phyloP scores from a whole-genome alignment of 2,329 filamentous ascomycete genomes.

The Fusarium solani-melongenae region DNA sequence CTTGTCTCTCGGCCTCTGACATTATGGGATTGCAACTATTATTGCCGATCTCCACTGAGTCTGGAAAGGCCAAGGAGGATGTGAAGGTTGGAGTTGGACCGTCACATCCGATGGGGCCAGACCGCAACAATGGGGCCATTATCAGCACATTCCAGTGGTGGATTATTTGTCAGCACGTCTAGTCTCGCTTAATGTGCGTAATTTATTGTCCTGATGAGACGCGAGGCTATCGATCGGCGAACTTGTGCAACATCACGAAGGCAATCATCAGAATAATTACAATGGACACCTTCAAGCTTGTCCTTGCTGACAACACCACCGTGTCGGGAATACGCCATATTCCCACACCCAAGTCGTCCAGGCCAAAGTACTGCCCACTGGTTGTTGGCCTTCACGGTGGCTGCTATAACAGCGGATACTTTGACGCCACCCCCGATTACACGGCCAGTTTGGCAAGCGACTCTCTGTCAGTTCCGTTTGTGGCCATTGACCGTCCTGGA shows the following conservation, averaged over 20 bases:
- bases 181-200: not conserved
- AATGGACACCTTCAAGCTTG: conserved; percentile 31
- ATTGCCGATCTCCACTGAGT: not conserved
- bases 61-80: not conserved
- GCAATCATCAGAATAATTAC: too few relatives aligned
- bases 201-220: not conserved
- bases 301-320: conserved; percentile 13
- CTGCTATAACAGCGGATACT: conserved; percentile 34
- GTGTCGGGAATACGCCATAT: conserved; percentile 32
- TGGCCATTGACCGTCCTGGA: conserved; percentile 36
- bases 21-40: not conserved
- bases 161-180: not conserved
- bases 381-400: conserved; percentile 37
- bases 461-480: conserved; percentile 28
- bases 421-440: conserved; percentile 29
- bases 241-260: not conserved
- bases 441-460: conserved; percentile 25
- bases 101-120: not conserved
- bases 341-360: conserved; percentile 3
- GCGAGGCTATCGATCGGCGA: not conserved
- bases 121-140: not conserved
- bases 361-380: conserved; percentile 23
- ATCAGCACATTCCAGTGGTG: not conserved
- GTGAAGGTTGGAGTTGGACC: not conserved
- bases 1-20: not conserved